Percentiles rank a stretch among this genome's conserved stretches.
These are phyloP conservation scores for Alternaria panax DNA, from an alignment of 2,329 filamentous ascomycete genomes.

Conservation along the genomic window DNA sequence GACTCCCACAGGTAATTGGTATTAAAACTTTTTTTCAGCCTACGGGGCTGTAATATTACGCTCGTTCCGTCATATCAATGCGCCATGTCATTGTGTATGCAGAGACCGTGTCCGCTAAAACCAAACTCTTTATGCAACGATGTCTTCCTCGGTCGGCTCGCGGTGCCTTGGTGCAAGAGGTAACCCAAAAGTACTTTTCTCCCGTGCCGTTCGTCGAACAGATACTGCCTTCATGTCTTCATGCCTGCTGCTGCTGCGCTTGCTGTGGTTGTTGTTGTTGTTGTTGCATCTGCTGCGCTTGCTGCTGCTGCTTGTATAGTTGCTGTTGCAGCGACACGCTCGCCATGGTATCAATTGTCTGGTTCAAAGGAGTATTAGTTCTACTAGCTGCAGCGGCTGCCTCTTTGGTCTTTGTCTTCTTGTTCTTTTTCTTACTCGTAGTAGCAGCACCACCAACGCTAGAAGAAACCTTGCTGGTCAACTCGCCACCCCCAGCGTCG, in stretches of 20 bases:
- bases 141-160: neutral
- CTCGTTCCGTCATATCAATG: neutral
- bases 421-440: conserved; percentile 19
- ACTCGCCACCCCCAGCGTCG: conserved; percentile 17
- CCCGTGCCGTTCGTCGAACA: neutral
- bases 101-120: neutral
- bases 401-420: conserved; percentile 12
- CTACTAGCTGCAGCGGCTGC: conserved; percentile 1
- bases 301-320: neutral
- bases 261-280: neutral
- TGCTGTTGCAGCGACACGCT: conserved; percentile 11
- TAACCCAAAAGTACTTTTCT: neutral
- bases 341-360: conserved; percentile 10
- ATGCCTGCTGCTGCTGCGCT: neutral
- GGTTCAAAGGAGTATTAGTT: conserved; percentile 6
- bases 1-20: neutral
- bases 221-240: neutral
- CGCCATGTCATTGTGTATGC: neutral
- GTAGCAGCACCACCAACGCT: neutral
- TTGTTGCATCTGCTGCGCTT: neutral
- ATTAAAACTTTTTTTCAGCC: neutral
- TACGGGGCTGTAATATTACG: neutral
- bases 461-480: conserved; percentile 17
- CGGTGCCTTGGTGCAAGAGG: neutral
- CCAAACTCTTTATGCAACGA: neutral